Percentiles rank a stretch among this genome's conserved stretches.
Evolutionary conservation across 2,329 filamentous ascomycete genomes (phyloP).

Genomic region (Bimuria novae-zelandiae): DNA sequence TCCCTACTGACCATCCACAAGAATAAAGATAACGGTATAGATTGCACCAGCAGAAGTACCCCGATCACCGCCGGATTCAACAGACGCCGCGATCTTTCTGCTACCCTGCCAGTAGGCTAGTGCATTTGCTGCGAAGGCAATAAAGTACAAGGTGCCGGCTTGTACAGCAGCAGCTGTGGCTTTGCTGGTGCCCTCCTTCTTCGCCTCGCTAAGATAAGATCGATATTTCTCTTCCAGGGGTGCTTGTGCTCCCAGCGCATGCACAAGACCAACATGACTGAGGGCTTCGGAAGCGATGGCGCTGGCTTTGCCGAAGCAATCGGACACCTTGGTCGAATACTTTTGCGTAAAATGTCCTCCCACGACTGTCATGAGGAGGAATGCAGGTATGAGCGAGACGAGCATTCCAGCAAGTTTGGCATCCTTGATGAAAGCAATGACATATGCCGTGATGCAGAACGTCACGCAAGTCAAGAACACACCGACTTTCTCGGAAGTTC

Average conservation of each 20-base stretch:
- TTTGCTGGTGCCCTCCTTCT: slow-evolving; percentile 62
- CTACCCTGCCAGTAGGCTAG: slow-evolving; percentile 72
- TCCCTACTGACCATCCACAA: slow-evolving; percentile 53
- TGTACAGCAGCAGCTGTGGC: slow-evolving; percentile 61
- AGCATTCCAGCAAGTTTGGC: slow-evolving; percentile 67
- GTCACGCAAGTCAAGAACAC: slow-evolving; percentile 65
- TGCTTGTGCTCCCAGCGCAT: slow-evolving; percentile 64
- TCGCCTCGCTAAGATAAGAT: slow-evolving; percentile 55
- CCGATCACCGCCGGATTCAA: slow-evolving; percentile 32
- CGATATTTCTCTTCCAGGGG: slow-evolving; percentile 66
- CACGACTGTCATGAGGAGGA: slow-evolving; percentile 62
- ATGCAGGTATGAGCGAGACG: slow-evolving; percentile 65
- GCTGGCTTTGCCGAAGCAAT: slow-evolving; percentile 61
- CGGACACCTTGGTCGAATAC: slow-evolving; percentile 56
- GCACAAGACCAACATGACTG: slow-evolving; percentile 64
- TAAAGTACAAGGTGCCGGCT: slow-evolving; percentile 67
- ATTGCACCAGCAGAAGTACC: slow-evolving; percentile 51
- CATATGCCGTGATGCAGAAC: slow-evolving; percentile 70
- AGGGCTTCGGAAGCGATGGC: slow-evolving; percentile 67
- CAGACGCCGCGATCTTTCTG: slow-evolving; percentile 55
- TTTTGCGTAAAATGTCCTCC: slow-evolving; percentile 61
- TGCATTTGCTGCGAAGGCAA: slow-evolving; percentile 69
- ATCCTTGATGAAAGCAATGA: slow-evolving; percentile 70
- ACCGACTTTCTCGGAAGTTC: slow-evolving; percentile 73
- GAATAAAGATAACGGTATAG: slow-evolving; percentile 61